These are phyloP conservation scores for Adenanthera pavonina DNA, from an alignment of 306 rosid genomes.

Conservation along the genomic window DNA sequence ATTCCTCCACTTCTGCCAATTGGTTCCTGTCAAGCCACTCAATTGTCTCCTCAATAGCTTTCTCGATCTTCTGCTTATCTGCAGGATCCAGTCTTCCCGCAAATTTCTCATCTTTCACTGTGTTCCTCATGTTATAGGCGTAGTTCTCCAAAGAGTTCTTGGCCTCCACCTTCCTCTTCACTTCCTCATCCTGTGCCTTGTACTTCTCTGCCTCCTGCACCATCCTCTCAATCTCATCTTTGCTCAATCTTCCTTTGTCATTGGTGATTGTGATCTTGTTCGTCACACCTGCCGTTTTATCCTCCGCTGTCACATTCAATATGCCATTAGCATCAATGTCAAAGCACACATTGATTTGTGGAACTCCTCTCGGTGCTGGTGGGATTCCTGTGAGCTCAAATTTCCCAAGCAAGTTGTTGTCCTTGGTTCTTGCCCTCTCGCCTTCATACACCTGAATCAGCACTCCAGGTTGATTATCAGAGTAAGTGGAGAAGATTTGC, in stretches of 20 bases:
- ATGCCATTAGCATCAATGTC: background rate
- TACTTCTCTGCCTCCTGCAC: slow-evolving; percentile 1
- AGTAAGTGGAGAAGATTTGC: background rate
- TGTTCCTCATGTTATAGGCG: background rate
- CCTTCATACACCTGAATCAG: background rate
- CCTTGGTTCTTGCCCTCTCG: background rate
- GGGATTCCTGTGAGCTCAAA: background rate
- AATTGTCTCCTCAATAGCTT: background rate
- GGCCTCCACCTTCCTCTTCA: background rate
- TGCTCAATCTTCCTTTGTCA: background rate
- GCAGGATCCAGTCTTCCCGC: background rate
- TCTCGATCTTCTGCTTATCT: background rate
- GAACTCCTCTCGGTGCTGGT: background rate
- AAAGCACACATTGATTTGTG: background rate
- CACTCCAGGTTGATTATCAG: background rate
- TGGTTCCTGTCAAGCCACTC: background rate
- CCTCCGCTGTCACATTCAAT: background rate
- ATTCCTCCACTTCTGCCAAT: background rate
- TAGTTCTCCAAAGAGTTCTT: background rate
- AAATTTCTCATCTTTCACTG: background rate
- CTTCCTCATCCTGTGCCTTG: background rate
- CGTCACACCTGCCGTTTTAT: background rate
- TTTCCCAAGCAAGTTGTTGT: background rate
- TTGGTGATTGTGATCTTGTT: background rate
- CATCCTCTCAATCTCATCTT: background rate